Conservation (phyloP, 176 grass and related monocot species). For the Chloris gayana region DNA sequence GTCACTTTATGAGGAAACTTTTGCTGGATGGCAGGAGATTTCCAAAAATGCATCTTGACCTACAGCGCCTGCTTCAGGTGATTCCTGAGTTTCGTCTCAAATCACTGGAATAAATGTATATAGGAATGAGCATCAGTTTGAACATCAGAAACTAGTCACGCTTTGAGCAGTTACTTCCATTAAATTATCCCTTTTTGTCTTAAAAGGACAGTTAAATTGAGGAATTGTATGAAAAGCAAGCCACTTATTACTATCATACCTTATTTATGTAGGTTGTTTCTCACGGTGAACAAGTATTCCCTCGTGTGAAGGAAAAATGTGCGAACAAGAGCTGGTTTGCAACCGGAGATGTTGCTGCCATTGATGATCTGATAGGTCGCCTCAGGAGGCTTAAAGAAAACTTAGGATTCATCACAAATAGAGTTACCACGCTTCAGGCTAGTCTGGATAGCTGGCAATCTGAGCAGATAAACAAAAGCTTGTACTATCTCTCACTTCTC, state of each 20-base stretch:
- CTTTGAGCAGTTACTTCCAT: neutral
- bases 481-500: constrained; percentile 92
- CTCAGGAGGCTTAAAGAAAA: constrained; percentile 94
- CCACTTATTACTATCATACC: neutral
- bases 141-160: neutral
- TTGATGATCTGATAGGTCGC: constrained; percentile 79
- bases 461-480: constrained; percentile 88
- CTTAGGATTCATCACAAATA: constrained; percentile 79
- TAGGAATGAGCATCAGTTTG: neutral
- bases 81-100: neutral
- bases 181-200: neutral
- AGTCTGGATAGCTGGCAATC: constrained; percentile 97
- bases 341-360: constrained; percentile 60
- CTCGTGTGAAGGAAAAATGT: constrained; percentile 88
- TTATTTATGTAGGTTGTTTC: constrained; percentile 72
- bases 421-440: constrained; percentile 83
- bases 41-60: constrained; percentile 91
- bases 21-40: constrained; percentile 91
- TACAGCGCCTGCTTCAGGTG: constrained; percentile 94
- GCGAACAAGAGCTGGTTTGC: constrained; percentile 78
- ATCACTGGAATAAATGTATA: constrained; percentile 13
- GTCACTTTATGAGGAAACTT: constrained; percentile 82
- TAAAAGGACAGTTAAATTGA: neutral
- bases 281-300: constrained; percentile 90
- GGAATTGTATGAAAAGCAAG: neutral